These are phyloP conservation scores for Neurospora sp. DNA, from an alignment of 495 filamentous ascomycete species.

Conservation along the genomic window DNA sequence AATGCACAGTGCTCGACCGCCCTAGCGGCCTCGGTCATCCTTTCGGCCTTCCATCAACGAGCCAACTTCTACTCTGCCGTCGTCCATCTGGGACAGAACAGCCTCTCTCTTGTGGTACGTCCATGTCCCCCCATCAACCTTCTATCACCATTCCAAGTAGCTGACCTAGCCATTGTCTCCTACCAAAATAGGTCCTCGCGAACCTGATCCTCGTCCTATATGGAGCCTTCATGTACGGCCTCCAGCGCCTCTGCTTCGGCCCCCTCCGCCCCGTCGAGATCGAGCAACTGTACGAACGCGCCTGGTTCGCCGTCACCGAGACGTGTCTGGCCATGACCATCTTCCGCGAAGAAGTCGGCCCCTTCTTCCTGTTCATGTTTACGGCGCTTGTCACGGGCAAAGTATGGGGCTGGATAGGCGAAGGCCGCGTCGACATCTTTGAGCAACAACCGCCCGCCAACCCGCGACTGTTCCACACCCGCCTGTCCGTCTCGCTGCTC, in stretches of 20 bases:
- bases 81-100: constrained; percentile 93
- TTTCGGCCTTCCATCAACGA: constrained; percentile 86
- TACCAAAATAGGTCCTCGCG: constrained; percentile 58
- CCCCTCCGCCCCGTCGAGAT: constrained; percentile 86
- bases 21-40: constrained; percentile 69
- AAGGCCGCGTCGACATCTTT: constrained; percentile 84
- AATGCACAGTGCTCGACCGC: constrained; percentile 55
- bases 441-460: constrained; percentile 94
- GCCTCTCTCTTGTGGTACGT: constrained; percentile 81
- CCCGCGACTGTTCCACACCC: constrained; percentile 77
- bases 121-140: background rate
- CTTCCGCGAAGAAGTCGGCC: constrained; percentile 88
- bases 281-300: constrained; percentile 93
- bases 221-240: constrained; percentile 66
- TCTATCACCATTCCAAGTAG: background rate
- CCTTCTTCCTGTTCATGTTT: constrained; percentile 93
- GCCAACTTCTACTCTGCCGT: constrained; percentile 96
- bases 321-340: constrained; percentile 99
- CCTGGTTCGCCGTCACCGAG: constrained; percentile 94
- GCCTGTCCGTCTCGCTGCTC: constrained; percentile 67
- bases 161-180: background rate
- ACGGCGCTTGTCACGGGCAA: constrained; percentile 83
- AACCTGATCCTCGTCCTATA: constrained; percentile 76
- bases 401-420: constrained; percentile 97
- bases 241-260: constrained; percentile 86